Evolutionary conservation across 352 stramenopile genomes (phyloP).

Genomic region (Globisporangium irregulare): DNA sequence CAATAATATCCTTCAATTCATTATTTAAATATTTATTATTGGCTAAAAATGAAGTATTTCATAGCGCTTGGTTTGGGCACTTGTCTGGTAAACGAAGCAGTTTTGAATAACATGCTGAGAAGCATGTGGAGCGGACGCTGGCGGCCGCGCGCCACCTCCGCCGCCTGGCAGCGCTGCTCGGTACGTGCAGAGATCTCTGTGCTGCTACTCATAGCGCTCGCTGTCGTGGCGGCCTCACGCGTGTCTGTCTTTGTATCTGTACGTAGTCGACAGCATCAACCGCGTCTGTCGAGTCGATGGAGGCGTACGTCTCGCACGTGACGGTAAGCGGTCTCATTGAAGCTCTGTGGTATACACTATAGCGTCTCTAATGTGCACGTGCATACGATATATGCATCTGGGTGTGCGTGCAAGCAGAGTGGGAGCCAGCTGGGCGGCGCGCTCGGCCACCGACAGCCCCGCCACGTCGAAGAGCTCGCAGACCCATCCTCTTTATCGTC

Average conservation of each 20-base stretch:
- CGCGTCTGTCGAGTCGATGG: constrained; percentile 39
- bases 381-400: background rate
- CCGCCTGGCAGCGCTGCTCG: constrained; percentile 4
- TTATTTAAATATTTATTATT: background rate
- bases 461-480: constrained; percentile 7
- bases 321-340: constrained; percentile 15
- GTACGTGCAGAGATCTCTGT: background rate
- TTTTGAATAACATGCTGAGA: background rate
- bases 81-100: background rate
- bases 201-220: too few relatives aligned
- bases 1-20: background rate
- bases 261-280: constrained; percentile 14
- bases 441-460: constrained; percentile 7
- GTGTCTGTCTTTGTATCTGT: background rate
- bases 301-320: constrained; percentile 53
- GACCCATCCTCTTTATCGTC: background rate
- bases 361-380: too few relatives aligned
- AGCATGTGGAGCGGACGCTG: constrained; percentile 13
- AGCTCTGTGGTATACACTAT: too few relatives aligned
- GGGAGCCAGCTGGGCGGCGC: constrained; percentile 4
- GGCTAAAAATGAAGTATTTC: background rate
- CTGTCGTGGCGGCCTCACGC: background rate
- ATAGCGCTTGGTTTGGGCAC: background rate
- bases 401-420: background rate
- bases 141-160: constrained; percentile 5